phyloP scores from a whole-genome alignment of 2,329 filamentous ascomycete species.

The Magnaporthiopsis rhizophila region DNA sequence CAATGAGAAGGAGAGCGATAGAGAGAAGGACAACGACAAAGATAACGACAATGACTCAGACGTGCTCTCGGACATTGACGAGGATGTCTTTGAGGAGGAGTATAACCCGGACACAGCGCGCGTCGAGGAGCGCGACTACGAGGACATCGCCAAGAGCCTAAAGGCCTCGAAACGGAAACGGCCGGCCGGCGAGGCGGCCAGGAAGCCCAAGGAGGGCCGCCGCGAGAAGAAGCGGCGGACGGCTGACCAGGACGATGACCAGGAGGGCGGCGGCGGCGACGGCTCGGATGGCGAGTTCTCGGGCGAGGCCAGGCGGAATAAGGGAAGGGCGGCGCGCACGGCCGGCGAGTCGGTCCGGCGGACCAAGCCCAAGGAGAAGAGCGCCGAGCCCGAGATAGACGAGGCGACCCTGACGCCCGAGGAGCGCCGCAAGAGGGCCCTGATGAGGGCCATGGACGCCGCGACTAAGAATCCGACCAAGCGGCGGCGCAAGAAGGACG shows the following conservation, averaged over 20 bases:
- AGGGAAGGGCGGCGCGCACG: slow-evolving; percentile 19
- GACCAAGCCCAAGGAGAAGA: slow-evolving; percentile 29
- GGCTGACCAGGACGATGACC: slow-evolving; percentile 44
- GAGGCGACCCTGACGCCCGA: slow-evolving; percentile 77
- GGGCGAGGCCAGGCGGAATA: slow-evolving; percentile 17
- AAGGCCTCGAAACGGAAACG: slow-evolving; percentile 62
- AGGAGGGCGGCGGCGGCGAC: slow-evolving; percentile 33
- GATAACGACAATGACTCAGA: slow-evolving; percentile 43
- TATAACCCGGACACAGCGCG: slow-evolving; percentile 59
- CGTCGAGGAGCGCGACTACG: slow-evolving; percentile 58
- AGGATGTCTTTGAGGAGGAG: slow-evolving; percentile 62
- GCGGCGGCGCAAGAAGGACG: slow-evolving; percentile 72
- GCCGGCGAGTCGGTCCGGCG: slow-evolving; percentile 33
- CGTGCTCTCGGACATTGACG: slow-evolving; percentile 59
- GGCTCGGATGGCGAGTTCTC: slow-evolving; percentile 33
- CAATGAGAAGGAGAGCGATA: too few species aligned
- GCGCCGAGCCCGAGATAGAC: slow-evolving; percentile 48
- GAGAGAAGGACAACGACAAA: slow-evolving; percentile 26
- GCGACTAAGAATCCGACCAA: slow-evolving; percentile 76
- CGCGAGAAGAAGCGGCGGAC: slow-evolving; percentile 57
- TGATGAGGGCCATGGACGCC: slow-evolving; percentile 81
- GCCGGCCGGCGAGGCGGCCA: slow-evolving; percentile 49
- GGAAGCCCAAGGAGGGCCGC: slow-evolving; percentile 69
- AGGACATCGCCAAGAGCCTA: slow-evolving; percentile 54
- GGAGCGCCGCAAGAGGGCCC: slow-evolving; percentile 72